These are phyloP conservation scores for Monoraphidium neglectum DNA, from an alignment of 139 green algal species.

Conservation along the genomic window DNA sequence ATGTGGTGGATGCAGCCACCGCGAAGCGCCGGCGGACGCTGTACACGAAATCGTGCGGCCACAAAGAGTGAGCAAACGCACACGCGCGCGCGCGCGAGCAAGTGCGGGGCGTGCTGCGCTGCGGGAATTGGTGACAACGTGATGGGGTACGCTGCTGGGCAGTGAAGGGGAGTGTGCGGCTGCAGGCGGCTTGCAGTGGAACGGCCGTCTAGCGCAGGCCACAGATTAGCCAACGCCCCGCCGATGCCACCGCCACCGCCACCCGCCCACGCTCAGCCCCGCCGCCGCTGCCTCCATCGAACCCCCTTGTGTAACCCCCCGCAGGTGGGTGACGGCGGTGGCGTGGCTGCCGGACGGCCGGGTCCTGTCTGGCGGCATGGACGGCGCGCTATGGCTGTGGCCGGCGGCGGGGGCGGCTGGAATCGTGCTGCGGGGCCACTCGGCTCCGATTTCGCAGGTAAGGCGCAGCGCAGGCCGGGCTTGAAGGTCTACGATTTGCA, in stretches of 20 bases:
- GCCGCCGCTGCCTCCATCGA: background rate
- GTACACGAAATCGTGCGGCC: conserved; percentile 72
- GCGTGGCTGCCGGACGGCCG: conserved; percentile 57
- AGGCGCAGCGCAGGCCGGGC: no score
- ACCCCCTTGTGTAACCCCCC: no score
- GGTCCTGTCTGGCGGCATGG: conserved; percentile 78
- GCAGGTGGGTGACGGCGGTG: conserved; percentile 68
- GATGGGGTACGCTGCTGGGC: background rate
- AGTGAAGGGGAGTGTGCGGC: background rate
- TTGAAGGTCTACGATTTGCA: no score
- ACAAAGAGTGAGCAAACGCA: conserved; percentile 70
- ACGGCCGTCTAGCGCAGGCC: no score
- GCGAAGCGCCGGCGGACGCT: conserved; percentile 57
- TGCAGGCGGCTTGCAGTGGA: no score
- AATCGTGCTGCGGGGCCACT: conserved; percentile 53
- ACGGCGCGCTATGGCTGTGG: conserved; percentile 80
- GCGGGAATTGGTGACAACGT: no score
- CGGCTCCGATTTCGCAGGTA: conserved; percentile 54
- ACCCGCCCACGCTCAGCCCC: no score
- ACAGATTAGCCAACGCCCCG: no score
- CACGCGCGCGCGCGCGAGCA: no score
- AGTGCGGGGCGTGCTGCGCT: no score
- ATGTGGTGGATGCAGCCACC: conserved; percentile 56
- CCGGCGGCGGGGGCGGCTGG: conserved; percentile 25
- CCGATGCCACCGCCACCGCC: no score